Evolutionary conservation across 345 rosid genomes (phyloP).

Genomic region (Citrus reticulata): DNA sequence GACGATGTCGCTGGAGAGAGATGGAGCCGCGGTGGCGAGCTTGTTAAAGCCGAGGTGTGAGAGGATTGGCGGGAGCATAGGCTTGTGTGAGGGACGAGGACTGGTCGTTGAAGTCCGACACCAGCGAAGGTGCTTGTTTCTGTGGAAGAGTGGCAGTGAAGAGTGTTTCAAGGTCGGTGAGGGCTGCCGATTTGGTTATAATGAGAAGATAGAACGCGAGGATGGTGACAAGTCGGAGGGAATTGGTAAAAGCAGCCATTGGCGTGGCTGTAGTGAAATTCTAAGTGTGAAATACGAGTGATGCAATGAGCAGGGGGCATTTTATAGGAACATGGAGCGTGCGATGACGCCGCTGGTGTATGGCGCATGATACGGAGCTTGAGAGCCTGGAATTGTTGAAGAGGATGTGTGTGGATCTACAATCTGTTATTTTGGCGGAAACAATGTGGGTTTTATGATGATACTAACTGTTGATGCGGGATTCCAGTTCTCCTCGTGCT

Average conservation of each 20-base stretch:
- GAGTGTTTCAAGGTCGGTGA: background rate
- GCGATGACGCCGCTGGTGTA: too few relatives aligned
- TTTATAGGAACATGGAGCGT: too few relatives aligned
- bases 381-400: too few relatives aligned
- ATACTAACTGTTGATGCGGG: too few relatives aligned
- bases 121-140: background rate
- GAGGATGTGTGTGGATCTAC: too few relatives aligned
- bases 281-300: too few relatives aligned
- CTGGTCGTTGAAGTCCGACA: conserved; percentile 18
- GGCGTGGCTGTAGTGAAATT: background rate
- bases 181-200: conserved; percentile 2
- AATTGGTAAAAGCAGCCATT: conserved; percentile 25
- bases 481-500: too few relatives aligned
- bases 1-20: conserved; percentile 36
- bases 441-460: too few relatives aligned
- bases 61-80: conserved; percentile 45
- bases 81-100: conserved; percentile 16
- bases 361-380: too few relatives aligned
- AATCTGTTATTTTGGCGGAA: too few relatives aligned
- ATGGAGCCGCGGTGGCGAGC: conserved; percentile 48
- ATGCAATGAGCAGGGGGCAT: too few relatives aligned
- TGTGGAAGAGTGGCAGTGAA: background rate
- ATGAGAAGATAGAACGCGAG: background rate
- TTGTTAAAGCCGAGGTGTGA: conserved; percentile 61
- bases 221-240: background rate